Evolutionary conservation across 2,329 filamentous ascomycete species (phyloP).

Genomic region (Chaetomiaceae sp.): DNA sequence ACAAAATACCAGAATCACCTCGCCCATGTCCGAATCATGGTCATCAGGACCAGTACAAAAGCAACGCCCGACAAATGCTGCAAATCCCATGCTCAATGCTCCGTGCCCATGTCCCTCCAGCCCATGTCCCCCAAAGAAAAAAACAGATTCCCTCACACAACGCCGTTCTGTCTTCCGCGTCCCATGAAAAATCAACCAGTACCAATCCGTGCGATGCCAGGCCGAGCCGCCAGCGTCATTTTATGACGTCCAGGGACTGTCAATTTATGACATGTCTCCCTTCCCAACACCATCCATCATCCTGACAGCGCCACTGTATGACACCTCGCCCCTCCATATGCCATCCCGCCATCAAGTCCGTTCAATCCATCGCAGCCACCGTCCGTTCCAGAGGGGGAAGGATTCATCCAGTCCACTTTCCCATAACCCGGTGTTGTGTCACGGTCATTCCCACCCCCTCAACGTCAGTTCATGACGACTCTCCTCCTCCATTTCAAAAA

Average conservation of each 20-base stretch:
- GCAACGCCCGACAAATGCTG: too few relatives aligned
- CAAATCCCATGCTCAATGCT: too few relatives aligned
- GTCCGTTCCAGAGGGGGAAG: not conserved
- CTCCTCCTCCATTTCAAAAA: not conserved
- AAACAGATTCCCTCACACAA: too few relatives aligned
- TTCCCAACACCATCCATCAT: not conserved
- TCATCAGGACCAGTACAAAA: too few relatives aligned
- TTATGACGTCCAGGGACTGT: not conserved
- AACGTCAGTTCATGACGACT: slow-evolving; percentile 8
- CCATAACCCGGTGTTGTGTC: not conserved
- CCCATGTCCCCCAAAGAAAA: too few relatives aligned
- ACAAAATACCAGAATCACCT: too few relatives aligned
- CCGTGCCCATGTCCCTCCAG: too few relatives aligned
- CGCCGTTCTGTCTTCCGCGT: too few relatives aligned
- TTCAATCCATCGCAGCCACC: not conserved
- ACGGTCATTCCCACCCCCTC: not conserved
- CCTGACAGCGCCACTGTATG: not conserved
- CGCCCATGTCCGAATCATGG: not conserved
- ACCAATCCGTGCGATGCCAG: not conserved
- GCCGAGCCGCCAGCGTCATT: not conserved
- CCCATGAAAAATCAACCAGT: not conserved
- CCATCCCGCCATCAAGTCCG: not conserved
- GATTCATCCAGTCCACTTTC: not conserved
- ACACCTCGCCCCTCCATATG: not conserved
- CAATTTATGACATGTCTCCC: slow-evolving; percentile 1